phyloP scores from a whole-genome alignment of 2,329 filamentous ascomycete genomes.

The Simplicillium aogashimaense region DNA sequence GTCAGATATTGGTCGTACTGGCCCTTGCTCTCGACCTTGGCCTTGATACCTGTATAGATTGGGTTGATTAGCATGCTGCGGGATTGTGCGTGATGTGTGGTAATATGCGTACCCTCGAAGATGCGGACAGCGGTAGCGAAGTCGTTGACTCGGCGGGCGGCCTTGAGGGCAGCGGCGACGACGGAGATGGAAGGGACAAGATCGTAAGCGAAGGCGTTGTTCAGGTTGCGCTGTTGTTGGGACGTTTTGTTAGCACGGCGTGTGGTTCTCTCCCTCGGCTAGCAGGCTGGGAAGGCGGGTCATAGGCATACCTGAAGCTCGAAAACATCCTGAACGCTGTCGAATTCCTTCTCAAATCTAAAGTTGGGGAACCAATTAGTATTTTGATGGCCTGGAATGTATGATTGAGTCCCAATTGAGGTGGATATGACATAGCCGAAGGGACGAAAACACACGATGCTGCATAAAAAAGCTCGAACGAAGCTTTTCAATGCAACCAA shows the following conservation, averaged over 20 bases:
- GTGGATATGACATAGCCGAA: no score
- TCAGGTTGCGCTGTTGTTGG: constrained; percentile 65
- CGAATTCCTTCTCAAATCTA: constrained; percentile 99
- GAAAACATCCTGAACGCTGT: constrained; percentile 94
- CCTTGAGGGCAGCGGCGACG: constrained; percentile 82
- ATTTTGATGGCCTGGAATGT: no score
- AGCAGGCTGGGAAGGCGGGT: constrained; percentile 2
- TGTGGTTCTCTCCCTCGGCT: background rate
- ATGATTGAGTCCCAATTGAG: no score
- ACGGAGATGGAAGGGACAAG: constrained; percentile 91
- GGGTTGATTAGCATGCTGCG: background rate
- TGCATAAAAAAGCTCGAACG: no score
- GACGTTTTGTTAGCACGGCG: constrained; percentile 7
- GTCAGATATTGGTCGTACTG: constrained; percentile 96
- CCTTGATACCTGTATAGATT: constrained; percentile 73
- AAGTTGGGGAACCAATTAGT: constrained; percentile 4
- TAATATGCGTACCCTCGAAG: constrained; percentile 72
- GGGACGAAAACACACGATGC: no score
- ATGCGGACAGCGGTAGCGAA: constrained; percentile 96
- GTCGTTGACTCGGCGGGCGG: constrained; percentile 94
- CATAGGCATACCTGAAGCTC: constrained; percentile 79
- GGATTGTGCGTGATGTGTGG: no score
- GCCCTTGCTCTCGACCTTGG: constrained; percentile 96
- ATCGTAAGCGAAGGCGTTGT: constrained; percentile 99
- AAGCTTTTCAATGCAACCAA: background rate